Base-by-base conservation (phyloP, 2,329 filamentous ascomycete genomes). In the Monilinia fructicola region DNA sequence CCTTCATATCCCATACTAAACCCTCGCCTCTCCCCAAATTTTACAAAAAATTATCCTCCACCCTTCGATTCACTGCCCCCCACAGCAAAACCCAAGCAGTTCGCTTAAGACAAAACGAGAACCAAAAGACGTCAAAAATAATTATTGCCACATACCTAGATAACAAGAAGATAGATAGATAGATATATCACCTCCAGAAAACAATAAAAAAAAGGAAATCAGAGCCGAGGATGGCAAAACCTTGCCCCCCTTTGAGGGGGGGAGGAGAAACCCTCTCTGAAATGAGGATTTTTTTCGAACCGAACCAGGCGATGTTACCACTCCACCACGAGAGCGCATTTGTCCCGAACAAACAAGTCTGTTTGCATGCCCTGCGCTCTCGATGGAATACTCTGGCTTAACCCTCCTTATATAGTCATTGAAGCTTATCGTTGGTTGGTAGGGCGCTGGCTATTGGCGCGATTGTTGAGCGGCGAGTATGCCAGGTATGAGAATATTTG, bases 211-310 rank as follows among this genome's bases (percentile, higher is more conserved):
- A 28, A 52, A 28, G 7, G 12, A 26, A 52, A 52, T 28, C 48
- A 16, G 28, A 28, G 23, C 12, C 48, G 14, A 18, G 26, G 26
- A 50, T 50, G n/a, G 23, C 48, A 52, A 52, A 52, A 52, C 48
- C 48, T 52, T 52, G 7, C 48, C 48, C 23, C 48, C 23, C 48
- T 28, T 26, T 10, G 26, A 26, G 12, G 48, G 48, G 23, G 48
- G 48, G 23, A 52, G 48, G 48, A 52, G 48, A 52, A 52, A 52
- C 23, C 48, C 48, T 16, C 48, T 28, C 48, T 26, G 48, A 50
- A 50, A 50, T 52, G 48, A 16, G 48, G 48, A 52, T 52, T 52
- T 52, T 52, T 52, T 52, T n/a, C n/a, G n/a, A n/a, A n/a, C n/a
- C 23, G 48, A 28, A 16, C 23, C 48, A 26, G 48, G 48, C 48